phyloP scores from a whole-genome alignment of 129 eudicot genomes.

The Artemisia argyi region DNA sequence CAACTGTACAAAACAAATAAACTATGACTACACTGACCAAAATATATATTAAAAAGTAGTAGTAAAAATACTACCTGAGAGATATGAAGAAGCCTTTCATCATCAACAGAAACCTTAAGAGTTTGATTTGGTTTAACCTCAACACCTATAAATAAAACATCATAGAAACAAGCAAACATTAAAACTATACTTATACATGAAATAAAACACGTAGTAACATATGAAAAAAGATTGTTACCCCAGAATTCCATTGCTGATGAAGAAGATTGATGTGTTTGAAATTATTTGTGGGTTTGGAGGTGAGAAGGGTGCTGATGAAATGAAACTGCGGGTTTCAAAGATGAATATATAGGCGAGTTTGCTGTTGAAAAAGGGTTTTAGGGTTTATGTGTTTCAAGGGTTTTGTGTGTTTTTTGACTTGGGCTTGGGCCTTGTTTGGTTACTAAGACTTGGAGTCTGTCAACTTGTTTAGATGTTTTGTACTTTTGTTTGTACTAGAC shows the following conservation, averaged over 20 bases:
- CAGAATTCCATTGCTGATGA: constrained; percentile 66
- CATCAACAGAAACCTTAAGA: constrained; percentile 44
- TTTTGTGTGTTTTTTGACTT: too few species aligned
- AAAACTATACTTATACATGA: too few species aligned
- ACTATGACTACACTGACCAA: too few species aligned
- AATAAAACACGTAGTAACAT: not conserved
- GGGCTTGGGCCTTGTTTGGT: too few species aligned
- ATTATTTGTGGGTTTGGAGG: not conserved
- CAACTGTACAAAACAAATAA: too few species aligned
- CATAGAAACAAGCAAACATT: too few species aligned
- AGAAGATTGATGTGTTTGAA: not conserved
- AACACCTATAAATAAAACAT: constrained; percentile 47
- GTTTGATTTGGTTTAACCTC: constrained; percentile 68
- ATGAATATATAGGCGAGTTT: constrained; percentile 27
- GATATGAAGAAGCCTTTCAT: constrained; percentile 49
- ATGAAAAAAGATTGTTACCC: constrained; percentile 39
- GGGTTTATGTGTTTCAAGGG: constrained; percentile 30
- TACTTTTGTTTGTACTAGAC: too few species aligned
- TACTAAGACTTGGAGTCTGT: too few species aligned
- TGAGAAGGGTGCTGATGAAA: constrained; percentile 24
- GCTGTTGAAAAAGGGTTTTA: constrained; percentile 13
- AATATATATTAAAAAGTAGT: too few species aligned
- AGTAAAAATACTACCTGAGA: constrained; percentile 58
- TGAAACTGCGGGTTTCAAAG: constrained; percentile 1
- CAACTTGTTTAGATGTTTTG: too few species aligned